These are phyloP conservation scores for Dionaea muscipula DNA, from an alignment of 179 eudicot species.

Conservation along the genomic window DNA sequence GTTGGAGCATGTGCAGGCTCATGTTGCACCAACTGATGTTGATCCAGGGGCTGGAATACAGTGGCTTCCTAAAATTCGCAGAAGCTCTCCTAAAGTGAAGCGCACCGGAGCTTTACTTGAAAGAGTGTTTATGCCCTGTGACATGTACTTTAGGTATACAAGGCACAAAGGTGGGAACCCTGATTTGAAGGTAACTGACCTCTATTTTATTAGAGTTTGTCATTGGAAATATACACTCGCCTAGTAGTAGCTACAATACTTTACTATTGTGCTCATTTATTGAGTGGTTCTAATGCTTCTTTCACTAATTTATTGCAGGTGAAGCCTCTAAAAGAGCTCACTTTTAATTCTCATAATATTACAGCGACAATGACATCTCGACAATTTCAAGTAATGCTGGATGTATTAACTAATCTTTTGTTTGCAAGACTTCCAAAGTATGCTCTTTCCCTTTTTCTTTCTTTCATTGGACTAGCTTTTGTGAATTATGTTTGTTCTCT, in stretches of 20 bases:
- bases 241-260: too few species aligned
- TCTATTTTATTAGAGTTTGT: background rate
- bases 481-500: background rate
- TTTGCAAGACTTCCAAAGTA: slow-evolving; percentile 96
- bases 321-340: slow-evolving; percentile 93
- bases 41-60: slow-evolving; percentile 99
- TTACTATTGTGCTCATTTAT: background rate
- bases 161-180: slow-evolving; percentile 95
- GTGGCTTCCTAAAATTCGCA: slow-evolving; percentile 95
- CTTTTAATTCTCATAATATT: slow-evolving; percentile 82
- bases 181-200: slow-evolving; percentile 59
- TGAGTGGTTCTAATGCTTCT: background rate
- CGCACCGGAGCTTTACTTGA: slow-evolving; percentile 99
- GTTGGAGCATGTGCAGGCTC: slow-evolving; percentile 99
- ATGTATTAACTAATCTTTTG: slow-evolving; percentile 93
- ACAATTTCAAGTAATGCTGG: slow-evolving; percentile 98
- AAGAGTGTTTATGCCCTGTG: slow-evolving; percentile 97
- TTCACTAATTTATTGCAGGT: slow-evolving; percentile 43
- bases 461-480: background rate
- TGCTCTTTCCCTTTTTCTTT: slow-evolving; percentile 15
- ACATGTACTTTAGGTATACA: slow-evolving; percentile 89
- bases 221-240: too few species aligned
- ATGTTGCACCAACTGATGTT: slow-evolving; percentile 99
- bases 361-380: slow-evolving; percentile 98
- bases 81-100: slow-evolving; percentile 90